These are phyloP conservation scores for Pythium vanterpoolii DNA, from an alignment of 352 stramenopile genomes.

Conservation along the genomic window DNA sequence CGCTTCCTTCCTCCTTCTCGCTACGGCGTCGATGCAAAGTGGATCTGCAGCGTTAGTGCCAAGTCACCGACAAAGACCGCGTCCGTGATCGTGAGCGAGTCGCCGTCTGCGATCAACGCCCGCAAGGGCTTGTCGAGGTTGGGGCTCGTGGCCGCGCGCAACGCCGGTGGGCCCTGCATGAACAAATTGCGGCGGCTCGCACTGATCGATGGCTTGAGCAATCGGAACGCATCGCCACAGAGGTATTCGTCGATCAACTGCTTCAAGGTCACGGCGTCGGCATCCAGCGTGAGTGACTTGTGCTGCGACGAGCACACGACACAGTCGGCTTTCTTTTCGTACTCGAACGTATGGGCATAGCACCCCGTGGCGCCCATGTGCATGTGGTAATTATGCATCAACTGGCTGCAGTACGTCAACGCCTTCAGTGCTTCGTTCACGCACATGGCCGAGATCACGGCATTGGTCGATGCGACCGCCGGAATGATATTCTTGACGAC, in stretches of 20 bases:
- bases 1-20: too few relatives aligned
- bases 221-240: conserved; percentile 50
- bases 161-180: conserved; percentile 70
- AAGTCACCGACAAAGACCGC: conserved; percentile 87
- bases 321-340: conserved; percentile 90
- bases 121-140: conserved; percentile 91
- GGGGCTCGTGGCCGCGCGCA: conserved; percentile 87
- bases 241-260: conserved; percentile 69
- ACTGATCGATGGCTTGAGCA: conserved; percentile 74
- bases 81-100: conserved; percentile 94
- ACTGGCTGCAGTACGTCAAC: conserved; percentile 94
- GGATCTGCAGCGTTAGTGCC: conserved; percentile 64
- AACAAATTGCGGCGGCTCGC: conserved; percentile 62
- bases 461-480: conserved; percentile 96
- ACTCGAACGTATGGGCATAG: conserved; percentile 97
- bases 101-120: conserved; percentile 86
- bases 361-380: conserved; percentile 95
- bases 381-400: conserved; percentile 99
- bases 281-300: conserved; percentile 54
- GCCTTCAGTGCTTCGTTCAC: conserved; percentile 97
- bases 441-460: conserved; percentile 94
- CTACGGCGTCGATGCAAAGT: conserved; percentile 29
- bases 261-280: conserved; percentile 48
- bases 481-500: conserved; percentile 99
- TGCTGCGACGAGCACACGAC: conserved; percentile 82